Percentiles rank a stretch among this genome's conserved stretches.
Evolutionary conservation across 441 rosid genomes (phyloP).

Genomic region (Erysimum pusillum): DNA sequence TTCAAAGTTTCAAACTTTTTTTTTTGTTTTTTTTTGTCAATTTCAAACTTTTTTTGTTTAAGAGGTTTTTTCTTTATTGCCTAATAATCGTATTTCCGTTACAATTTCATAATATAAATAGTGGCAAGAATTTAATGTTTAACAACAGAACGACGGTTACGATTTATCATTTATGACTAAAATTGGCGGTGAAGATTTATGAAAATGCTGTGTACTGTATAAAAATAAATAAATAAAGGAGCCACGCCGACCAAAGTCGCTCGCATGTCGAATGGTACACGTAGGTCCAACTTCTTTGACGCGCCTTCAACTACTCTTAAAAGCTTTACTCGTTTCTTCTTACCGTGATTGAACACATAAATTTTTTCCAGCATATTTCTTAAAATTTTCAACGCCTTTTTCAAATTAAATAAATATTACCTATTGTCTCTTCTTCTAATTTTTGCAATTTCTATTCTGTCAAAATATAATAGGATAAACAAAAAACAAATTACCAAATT

Average conservation of each 20-base stretch:
- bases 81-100: neutral
- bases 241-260: constrained; percentile 46
- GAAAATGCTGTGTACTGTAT: constrained; percentile 3
- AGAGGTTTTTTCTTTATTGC: constrained; percentile 2
- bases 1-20: neutral
- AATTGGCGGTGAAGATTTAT: constrained; percentile 31
- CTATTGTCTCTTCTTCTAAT: neutral
- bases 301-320: constrained; percentile 36
- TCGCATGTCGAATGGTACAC: constrained; percentile 42
- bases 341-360: neutral
- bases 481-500: neutral
- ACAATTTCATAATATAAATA: neutral
- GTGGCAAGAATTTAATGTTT: constrained; percentile 17
- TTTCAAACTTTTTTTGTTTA: too few relatives aligned
- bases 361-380: constrained; percentile 21
- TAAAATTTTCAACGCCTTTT: constrained; percentile 18
- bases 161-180: constrained; percentile 4
- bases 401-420: neutral
- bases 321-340: constrained; percentile 16
- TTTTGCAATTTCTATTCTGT: neutral
- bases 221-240: neutral
- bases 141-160: constrained; percentile 33
- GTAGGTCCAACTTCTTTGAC: constrained; percentile 39
- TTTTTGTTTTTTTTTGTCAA: too few relatives aligned
- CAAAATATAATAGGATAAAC: neutral